A percentile compares a stretch with the other conserved stretches of the same genome.
phyloP scores from a whole-genome alignment of 1,284 basidiomycete genomes.

The Cystobasidium sp. region DNA sequence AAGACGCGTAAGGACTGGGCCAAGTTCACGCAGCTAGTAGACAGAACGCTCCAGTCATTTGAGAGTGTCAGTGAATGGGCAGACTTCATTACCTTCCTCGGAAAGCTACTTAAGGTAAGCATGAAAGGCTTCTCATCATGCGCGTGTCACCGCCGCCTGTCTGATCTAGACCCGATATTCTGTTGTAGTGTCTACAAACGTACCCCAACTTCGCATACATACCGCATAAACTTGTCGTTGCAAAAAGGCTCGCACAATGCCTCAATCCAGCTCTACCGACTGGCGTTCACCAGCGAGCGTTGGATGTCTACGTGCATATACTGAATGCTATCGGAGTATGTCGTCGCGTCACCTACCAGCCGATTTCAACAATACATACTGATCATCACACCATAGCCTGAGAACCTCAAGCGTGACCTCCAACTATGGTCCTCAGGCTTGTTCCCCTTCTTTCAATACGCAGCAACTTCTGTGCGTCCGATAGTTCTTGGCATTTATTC shows the following conservation, averaged over 20 bases:
- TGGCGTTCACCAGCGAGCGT: constrained; percentile 92
- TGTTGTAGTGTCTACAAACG: constrained; percentile 79
- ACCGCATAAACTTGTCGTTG: constrained; percentile 89
- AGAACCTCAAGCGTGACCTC: constrained; percentile 85
- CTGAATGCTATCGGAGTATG: constrained; percentile 84
- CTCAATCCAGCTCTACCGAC: constrained; percentile 94
- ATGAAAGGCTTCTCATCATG: not conserved
- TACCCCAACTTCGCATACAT: constrained; percentile 93
- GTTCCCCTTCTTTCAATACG: constrained; percentile 98
- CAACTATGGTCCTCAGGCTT: constrained; percentile 93
- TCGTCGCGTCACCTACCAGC: constrained; percentile 38
- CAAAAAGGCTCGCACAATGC: constrained; percentile 94
- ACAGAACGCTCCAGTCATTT: constrained; percentile 88
- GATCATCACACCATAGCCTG: constrained; percentile 63
- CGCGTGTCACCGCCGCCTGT: not conserved
- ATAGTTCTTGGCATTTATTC: constrained; percentile 84
- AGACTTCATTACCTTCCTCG: constrained; percentile 97
- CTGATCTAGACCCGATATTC: not conserved
- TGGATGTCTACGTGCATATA: constrained; percentile 94
- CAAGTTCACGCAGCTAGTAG: constrained; percentile 89
- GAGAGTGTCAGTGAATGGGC: constrained; percentile 99
- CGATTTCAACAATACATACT: not conserved
- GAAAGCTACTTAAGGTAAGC: constrained; percentile 86
- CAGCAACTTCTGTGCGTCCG: constrained; percentile 76
- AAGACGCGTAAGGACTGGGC: constrained; percentile 65